These are phyloP conservation scores for Cryptococcus deneoformans DNA, from an alignment of 1,284 basidiomycete genomes.

Conservation along the genomic window DNA sequence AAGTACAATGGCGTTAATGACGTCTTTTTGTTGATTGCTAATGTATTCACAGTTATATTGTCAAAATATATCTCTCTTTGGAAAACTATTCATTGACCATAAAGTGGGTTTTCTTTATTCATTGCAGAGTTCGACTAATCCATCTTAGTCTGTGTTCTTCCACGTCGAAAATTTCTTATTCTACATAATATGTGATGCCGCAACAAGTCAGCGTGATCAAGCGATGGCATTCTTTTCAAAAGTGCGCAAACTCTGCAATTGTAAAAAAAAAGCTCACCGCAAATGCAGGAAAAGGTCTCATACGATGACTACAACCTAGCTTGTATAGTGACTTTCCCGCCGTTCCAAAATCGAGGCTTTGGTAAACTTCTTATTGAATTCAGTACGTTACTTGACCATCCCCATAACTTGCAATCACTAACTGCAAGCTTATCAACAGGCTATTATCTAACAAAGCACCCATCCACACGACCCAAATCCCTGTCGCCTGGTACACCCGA, in stretches of 20 bases:
- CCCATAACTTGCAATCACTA: not conserved
- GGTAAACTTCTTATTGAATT: slow-evolving; percentile 98
- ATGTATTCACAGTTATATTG: slow-evolving; percentile 70
- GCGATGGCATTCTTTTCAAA: slow-evolving; percentile 96
- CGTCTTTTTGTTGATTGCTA: slow-evolving; percentile 9
- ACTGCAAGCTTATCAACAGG: slow-evolving; percentile 53
- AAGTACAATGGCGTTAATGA: slow-evolving; percentile 19
- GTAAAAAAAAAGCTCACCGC: not conserved
- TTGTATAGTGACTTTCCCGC: slow-evolving; percentile 93
- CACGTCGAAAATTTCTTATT: slow-evolving; percentile 72
- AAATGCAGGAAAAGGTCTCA: slow-evolving; percentile 80
- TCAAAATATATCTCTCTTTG: slow-evolving; percentile 92
- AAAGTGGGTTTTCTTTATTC: slow-evolving; percentile 53
- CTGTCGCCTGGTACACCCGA: slow-evolving; percentile 87
- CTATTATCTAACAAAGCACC: slow-evolving; percentile 78
- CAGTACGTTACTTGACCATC: slow-evolving; percentile 58
- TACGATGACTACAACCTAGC: slow-evolving; percentile 98
- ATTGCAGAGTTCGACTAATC: not conserved
- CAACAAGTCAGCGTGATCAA: slow-evolving; percentile 68
- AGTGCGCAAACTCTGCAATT: slow-evolving; percentile 48
- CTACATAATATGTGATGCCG: slow-evolving; percentile 86
- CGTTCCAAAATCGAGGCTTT: slow-evolving; percentile 84
- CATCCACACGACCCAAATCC: slow-evolving; percentile 47
- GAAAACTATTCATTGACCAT: slow-evolving; percentile 98
- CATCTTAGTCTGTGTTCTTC: slow-evolving; percentile 76